Evolutionary conservation across 192 early-diverging fungal species (phyloP).

Genomic region (Linnemannia hyalina): DNA sequence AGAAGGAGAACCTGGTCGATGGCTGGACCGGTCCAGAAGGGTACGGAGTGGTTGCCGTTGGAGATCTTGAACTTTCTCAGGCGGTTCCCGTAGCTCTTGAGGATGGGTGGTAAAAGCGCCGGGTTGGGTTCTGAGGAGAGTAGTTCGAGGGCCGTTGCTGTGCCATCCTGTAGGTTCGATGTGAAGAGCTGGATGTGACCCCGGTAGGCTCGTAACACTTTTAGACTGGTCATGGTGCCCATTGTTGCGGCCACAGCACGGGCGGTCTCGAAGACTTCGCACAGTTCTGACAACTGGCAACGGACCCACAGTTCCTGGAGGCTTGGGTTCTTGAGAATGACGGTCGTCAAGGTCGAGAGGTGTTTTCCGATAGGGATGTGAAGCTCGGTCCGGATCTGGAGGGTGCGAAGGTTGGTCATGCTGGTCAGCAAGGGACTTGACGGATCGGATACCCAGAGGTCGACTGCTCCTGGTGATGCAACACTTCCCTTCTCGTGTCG

Average conservation of each 20-base stretch:
- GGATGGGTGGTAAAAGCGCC: no score
- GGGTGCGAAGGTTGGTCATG: not conserved
- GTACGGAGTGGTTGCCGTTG: no score
- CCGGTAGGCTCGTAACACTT: not conserved
- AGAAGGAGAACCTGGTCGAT: no score
- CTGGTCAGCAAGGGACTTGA: not conserved
- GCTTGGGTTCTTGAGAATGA: not conserved
- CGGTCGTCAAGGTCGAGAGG: not conserved
- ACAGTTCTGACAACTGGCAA: not conserved
- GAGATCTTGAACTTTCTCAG: no score
- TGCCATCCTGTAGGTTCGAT: no score
- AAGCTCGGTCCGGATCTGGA: not conserved
- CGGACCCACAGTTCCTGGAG: not conserved
- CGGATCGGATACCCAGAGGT: not conserved
- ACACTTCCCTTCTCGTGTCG: not conserved
- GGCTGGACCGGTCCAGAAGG: no score
- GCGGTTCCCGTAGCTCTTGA: no score
- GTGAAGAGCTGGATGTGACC: no score
- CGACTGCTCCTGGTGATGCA: not conserved
- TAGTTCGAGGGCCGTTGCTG: no score
- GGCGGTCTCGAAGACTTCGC: not conserved
- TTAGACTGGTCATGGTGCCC: not conserved
- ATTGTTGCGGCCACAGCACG: not conserved
- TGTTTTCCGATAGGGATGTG: not conserved
- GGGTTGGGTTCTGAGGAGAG: no score